Percentiles rank a stretch among this genome's conserved stretches.
These are phyloP conservation scores for Pseudocohnilembus persalinus DNA, from an alignment of 169 alveolate genomes.

Conservation along the genomic window DNA sequence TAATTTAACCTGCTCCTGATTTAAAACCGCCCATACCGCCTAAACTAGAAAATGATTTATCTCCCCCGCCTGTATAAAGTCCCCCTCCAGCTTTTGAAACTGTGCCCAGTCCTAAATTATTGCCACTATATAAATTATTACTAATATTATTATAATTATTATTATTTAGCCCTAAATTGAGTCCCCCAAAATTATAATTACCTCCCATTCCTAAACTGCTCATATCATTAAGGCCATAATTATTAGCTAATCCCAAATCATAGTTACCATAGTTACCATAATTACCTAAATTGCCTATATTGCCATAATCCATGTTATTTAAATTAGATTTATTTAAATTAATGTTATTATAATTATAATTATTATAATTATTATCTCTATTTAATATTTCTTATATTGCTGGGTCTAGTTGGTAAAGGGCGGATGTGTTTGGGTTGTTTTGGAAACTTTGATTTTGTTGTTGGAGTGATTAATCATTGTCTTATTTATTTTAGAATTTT, in stretches of 20 bases:
- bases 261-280: too few species aligned
- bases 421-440: too few species aligned
- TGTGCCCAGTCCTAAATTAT: not conserved
- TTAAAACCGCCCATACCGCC: slow-evolving; percentile 3
- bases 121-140: not conserved
- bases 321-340: not conserved
- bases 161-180: not conserved
- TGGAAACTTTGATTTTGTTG: too few species aligned
- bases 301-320: not conserved
- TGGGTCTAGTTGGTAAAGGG: too few species aligned
- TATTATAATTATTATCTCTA: too few species aligned
- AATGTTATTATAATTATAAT: too few species aligned
- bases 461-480: too few species aligned
- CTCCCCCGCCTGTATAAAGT: slow-evolving; percentile 1
- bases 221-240: not conserved
- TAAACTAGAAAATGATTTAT: not conserved
- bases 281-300: not conserved
- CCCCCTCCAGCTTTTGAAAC: not conserved
- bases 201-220: slow-evolving; percentile 7
- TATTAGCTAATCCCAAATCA: too few species aligned
- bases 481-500: too few species aligned
- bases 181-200: not conserved
- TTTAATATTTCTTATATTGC: too few species aligned
- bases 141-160: not conserved
- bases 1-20: not conserved